Base-by-base conservation (phyloP, 2,329 filamentous ascomycete genomes). In the Zopfia rhizophila region DNA sequence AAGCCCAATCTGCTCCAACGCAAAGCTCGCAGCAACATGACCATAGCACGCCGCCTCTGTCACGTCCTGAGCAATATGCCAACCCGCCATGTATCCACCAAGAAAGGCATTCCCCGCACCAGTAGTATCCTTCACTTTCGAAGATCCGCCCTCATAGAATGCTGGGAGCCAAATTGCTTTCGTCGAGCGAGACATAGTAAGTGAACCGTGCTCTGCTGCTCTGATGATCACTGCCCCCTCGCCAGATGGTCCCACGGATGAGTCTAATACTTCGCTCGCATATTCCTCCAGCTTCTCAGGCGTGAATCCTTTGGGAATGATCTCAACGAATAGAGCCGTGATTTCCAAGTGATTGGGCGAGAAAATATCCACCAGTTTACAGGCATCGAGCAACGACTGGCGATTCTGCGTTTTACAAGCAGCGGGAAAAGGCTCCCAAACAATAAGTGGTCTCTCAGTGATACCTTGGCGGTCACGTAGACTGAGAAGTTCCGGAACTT, bases 21-120 rank as follows among this genome's bases (percentile, higher is more conserved):
- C 58, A 38, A 60, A 58, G 21, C 57, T 57, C 16, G 59, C 59
- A 14, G 59, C 55, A 7, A 64, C 53, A 50, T 46, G 33, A 0
- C 57, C 61, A 23, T 48, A 51, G 4, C 27, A 39, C 17, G 47
- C 27, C 10, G 57, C 55, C 19, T 55, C 42, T 16, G 7, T 22
- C 1, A 50, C 12, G 18, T 45, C 32, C 12, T 45, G 19, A 3
- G 49, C 47, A 6, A 17, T 10, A 3, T 55, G 42, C 45, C 45
- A 55, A 8, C 59, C 57, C 2, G 44, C 44, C 0, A 57, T 51
- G 28, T 50, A 63, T 3, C 57, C 59, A 3, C 61, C 59, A 8
- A 64, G 41, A 40, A 60, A 61, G 2, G 59, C 45, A 30, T 61
- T 64, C 2, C 61, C 59, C 6, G 57, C 59, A n/a, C 61, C 61